Conservation (phyloP, 2,329 filamentous ascomycete species). For the Aureobasidium vineae region DNA sequence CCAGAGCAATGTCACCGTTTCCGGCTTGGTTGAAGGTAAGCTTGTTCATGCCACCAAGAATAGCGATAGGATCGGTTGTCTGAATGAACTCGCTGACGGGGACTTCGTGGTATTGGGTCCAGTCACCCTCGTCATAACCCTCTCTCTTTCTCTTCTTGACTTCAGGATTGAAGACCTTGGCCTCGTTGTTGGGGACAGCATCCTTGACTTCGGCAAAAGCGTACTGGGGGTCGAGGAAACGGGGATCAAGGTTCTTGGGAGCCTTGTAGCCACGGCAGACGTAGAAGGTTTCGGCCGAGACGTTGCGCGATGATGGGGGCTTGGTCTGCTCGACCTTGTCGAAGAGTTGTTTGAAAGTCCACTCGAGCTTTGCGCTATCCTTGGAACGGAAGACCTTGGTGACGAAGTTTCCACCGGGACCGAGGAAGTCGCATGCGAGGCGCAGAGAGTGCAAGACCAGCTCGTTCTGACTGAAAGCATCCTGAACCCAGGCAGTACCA, state of each 20-base stretch:
- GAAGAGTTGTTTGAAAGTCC: slow-evolving; percentile 98
- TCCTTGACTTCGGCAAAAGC: slow-evolving; percentile 92
- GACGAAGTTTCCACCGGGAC: slow-evolving; percentile 87
- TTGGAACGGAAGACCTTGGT: slow-evolving; percentile 98
- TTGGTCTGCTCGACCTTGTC: slow-evolving; percentile 95
- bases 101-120: slow-evolving; percentile 85
- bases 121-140: slow-evolving; percentile 96
- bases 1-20: slow-evolving; percentile 71
- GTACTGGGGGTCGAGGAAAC: slow-evolving; percentile 81
- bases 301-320: slow-evolving; percentile 90
- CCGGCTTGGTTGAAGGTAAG: slow-evolving; percentile 81
- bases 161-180: slow-evolving; percentile 97
- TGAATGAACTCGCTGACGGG: slow-evolving; percentile 92
- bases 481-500: slow-evolving; percentile 96
- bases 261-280: slow-evolving; percentile 95
- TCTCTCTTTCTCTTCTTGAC: slow-evolving; percentile 96
- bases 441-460: slow-evolving; percentile 87
- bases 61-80: slow-evolving; percentile 86
- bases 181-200: slow-evolving; percentile 88
- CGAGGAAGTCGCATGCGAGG: slow-evolving; percentile 88
- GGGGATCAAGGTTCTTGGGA: slow-evolving; percentile 87
- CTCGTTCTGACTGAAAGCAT: slow-evolving; percentile 97
- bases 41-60: slow-evolving; percentile 81
- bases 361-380: slow-evolving; percentile 92
- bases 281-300: slow-evolving; percentile 98